Evolutionary conservation across 2,329 filamentous ascomycete species (phyloP), one percentile per base, ranked within the genome.

Genomic region (Sphaceloma murrayae): DNA sequence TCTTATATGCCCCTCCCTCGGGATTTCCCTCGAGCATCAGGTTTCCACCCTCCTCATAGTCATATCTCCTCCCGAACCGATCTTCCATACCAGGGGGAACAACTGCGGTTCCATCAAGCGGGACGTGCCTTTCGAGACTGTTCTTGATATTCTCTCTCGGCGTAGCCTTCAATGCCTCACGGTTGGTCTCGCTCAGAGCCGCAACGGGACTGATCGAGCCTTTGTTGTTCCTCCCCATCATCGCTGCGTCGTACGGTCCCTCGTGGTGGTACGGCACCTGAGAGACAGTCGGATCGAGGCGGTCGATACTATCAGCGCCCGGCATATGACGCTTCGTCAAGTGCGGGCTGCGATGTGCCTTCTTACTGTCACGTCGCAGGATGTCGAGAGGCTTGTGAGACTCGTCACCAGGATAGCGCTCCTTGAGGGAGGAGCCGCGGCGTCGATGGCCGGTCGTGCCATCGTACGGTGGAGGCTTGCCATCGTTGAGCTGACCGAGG

Each of bases 11-110:
- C n/a, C 80, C 83, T 11, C 83, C 84, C 0, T 66, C 58, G 2
- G 76, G 74, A 49, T 82, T 76, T 1, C 66, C 63, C 55, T 89
- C 85, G 39, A 80, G 72, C 81, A 88, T 87, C 58, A 94, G 69
- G 56, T 94, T 86, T 2, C 80, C 73, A n/a, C 87, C 87, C 56
- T 95, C 87, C 55, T 85, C 70, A 55, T 95, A 95, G 19, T 79
- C 52, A 69, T 93, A 85, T 8, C 73, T 66, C 43, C 77, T 72
- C 2, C 88, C 88, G 45, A 75, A 70, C 13, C 73, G 64, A 58
- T 93, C 87, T 1, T 64, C 63, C 53, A 73, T 64, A 16, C 88
- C 87, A 0, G 82, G 78, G 1, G 88, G 84, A n/a, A 91, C 74
- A 13, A 68, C 68, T 1, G 87, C 83, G 0, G 80, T 81, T 2